Percentiles rank a stretch among this genome's conserved stretches.
Evolutionary conservation across 352 stramenopile species (phyloP).

Genomic region (Achlya hypogyna): DNA sequence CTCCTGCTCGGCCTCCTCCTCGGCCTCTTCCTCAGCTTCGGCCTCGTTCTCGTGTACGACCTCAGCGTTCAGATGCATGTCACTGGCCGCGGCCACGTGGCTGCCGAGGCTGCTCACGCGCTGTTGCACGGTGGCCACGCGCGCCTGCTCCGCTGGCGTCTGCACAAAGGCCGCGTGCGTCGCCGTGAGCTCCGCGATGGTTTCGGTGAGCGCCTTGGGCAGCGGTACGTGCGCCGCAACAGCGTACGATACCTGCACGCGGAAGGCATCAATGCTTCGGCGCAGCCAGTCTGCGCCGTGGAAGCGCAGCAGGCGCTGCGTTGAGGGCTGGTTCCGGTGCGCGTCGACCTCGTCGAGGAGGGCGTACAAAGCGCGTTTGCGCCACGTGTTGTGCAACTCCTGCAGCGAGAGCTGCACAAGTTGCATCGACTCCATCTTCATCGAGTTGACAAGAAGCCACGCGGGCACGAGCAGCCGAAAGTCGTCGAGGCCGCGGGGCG

Average conservation of each 20-base stretch:
- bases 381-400: slow-evolving; percentile 97
- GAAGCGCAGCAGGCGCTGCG: slow-evolving; percentile 53
- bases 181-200: slow-evolving; percentile 49
- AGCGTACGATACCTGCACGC: slow-evolving; percentile 72
- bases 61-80: slow-evolving; percentile 66
- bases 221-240: slow-evolving; percentile 52
- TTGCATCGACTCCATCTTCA: slow-evolving; percentile 99
- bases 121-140: slow-evolving; percentile 48
- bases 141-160: slow-evolving; percentile 35
- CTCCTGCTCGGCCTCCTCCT: slow-evolving; percentile 84
- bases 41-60: slow-evolving; percentile 87
- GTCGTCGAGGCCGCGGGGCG: slow-evolving; percentile 28
- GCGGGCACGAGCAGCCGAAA: slow-evolving; percentile 76
- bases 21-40: slow-evolving; percentile 79
- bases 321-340: slow-evolving; percentile 30
- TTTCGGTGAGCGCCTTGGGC: slow-evolving; percentile 61
- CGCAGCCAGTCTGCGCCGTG: slow-evolving; percentile 42
- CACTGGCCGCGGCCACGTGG: slow-evolving; percentile 34
- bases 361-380: slow-evolving; percentile 89
- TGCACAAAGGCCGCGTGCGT: slow-evolving; percentile 53
- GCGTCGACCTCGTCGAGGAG: slow-evolving; percentile 72
- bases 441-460: slow-evolving; percentile 99
- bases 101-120: slow-evolving; percentile 49
- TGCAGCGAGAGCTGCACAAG: slow-evolving; percentile 95
- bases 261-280: slow-evolving; percentile 61